Evolutionary conservation across 805 yeast genomes (phyloP), one percentile per base, ranked within the genome.

Genomic region (Groenewaldozyma salmanticensis): DNA sequence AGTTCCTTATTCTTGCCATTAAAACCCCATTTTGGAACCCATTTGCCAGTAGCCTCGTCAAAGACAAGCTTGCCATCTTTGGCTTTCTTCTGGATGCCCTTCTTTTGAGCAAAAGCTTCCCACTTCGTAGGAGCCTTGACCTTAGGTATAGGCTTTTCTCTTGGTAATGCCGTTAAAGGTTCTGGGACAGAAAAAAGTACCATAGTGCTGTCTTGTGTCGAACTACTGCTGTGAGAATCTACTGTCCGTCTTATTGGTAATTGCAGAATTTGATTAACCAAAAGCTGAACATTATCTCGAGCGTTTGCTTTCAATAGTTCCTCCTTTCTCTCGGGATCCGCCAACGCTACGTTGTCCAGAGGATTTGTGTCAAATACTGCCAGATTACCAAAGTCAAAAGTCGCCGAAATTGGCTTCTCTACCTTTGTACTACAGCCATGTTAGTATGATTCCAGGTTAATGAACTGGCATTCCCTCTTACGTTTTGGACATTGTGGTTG

Each of bases 11-110:
- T 92, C 64, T 77, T 77, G 57, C 97, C 97, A 50, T 82, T 80
- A 68, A 81, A 90, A 46, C 99, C 99, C 98, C 98, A 92, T 64
- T 87, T 90, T 54, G 94, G 90, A 46, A 81, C 95, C 98, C 98
- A 92, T 64, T 87, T 88, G 39, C 90, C 88, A 22, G 75, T 66
- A 24, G 74, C 92, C 62, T 92, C 97, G 62, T 92, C 95, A 54
- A 67, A 92, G 1, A 84, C 86, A 74, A 80, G 69, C 66, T 85
- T 92, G 36, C 95, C 96, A 21, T 83, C 79, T 61, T 81, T 87
- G 46, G 83, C 84, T 71, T 84, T 88, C 65, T 94, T 74, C 64
- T 81, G 71, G 60, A 92, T 92, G 56, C 97, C 97, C 67, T 92
- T 92, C 72, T 77, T 84, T 45, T 82, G 82, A 49, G 99, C 99